A percentile compares a stretch with the other conserved stretches of the same genome.
phyloP scores from a whole-genome alignment of 768 basidiomycete genomes.

The Amanita pseudoporphyria region DNA sequence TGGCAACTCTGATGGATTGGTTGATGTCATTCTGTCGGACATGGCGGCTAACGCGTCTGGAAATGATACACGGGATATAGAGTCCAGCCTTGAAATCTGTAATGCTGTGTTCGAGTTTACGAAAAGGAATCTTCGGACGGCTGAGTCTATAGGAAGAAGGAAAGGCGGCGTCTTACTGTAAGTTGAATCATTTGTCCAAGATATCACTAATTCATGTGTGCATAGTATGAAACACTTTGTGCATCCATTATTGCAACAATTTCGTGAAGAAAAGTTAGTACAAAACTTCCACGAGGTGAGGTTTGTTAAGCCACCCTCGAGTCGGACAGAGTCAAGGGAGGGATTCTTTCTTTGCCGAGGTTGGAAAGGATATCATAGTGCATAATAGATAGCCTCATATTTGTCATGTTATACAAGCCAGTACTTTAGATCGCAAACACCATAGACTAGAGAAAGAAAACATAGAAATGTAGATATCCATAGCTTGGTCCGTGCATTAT shows the following conservation, averaged over 20 bases:
- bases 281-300: slow-evolving; percentile 59
- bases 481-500: not conserved
- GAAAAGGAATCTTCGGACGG: slow-evolving; percentile 37
- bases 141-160: slow-evolving; percentile 29
- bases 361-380: slow-evolving; percentile 41
- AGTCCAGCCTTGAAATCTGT: slow-evolving; percentile 65
- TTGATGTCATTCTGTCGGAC: slow-evolving; percentile 80
- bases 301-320: slow-evolving; percentile 75
- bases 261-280: slow-evolving; percentile 46
- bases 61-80: slow-evolving; percentile 52
- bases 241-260: slow-evolving; percentile 62
- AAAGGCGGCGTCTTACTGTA: slow-evolving; percentile 53
- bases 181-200: slow-evolving; percentile 13
- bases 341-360: slow-evolving; percentile 83
- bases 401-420: slow-evolving; percentile 1
- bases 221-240: slow-evolving; percentile 77
- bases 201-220: slow-evolving; percentile 4
- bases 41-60: slow-evolving; percentile 86
- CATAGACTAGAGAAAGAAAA: not conserved
- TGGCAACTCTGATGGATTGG: slow-evolving; percentile 29
- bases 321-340: slow-evolving; percentile 69
- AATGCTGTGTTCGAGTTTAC: slow-evolving; percentile 66
- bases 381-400: not conserved
- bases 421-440: slow-evolving; percentile 4
- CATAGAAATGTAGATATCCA: not conserved